Base-by-base conservation (phyloP, 805 yeast genomes). In the Saccharomyces jurei region DNA sequence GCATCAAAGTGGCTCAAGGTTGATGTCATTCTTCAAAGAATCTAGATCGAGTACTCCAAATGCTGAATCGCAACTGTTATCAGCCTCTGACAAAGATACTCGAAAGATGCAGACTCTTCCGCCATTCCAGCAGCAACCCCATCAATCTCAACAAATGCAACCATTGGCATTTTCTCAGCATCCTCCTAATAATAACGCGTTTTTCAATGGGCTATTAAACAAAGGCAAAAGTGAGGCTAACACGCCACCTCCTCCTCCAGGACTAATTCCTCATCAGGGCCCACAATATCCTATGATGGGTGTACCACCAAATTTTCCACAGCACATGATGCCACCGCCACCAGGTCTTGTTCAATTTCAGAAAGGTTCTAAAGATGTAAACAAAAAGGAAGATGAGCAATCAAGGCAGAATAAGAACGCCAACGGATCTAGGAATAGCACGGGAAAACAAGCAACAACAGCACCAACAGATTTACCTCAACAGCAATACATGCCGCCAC, bases 161-260 rank as follows among this genome's bases (percentile, higher is more conserved):
- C 51, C 49, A 36, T 14, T 25, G 47, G 49, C 29, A 22, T 17
- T 22, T 22, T 31, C 22, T 5, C 53, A 41, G 25, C 55, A 44
- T 21, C 41, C 14, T 26, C 48, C 36, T 52, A 58, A 62, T 8
- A 68, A 63, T 52, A 60, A 57, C 49, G 53, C 61, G n/a, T 68
- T 68, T 51, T 68, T 68, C 56, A 71, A 67, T 54, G 64, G 63
- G 22, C 54, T 68, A 41, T 58, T 68, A 32, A 67, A 64, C 46
- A 68, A 62, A 52, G 66, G 64, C 47, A 67, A 68, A 51, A 26
- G 54, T 6, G 47, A 52, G 6, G 47, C 53, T 27, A 36, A 31
- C 46, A 46, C 47, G 6, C 51, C 57, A 6, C 52, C 48, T 5
- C 58, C 61, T 14, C 54, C 56, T 17, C 58, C 62, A 9, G 56